A percentile compares a stretch with the other conserved stretches of the same genome.
Evolutionary conservation across 1,284 basidiomycete species (phyloP).

Genomic region (Malassezia yamatoensis): DNA sequence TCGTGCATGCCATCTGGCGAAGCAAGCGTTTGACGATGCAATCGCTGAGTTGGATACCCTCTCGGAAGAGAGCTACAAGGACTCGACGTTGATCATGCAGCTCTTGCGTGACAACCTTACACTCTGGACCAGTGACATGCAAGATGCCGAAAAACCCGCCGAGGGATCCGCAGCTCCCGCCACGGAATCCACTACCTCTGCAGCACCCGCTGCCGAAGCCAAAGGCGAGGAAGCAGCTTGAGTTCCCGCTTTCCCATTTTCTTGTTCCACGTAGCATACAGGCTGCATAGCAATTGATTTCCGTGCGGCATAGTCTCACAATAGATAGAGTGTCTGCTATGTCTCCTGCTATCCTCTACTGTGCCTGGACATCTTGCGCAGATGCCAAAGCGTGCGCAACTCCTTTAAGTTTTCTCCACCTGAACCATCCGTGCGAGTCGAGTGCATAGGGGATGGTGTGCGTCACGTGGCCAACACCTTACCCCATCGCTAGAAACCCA

Average conservation of each 20-base stretch:
- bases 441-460: too few relatives aligned
- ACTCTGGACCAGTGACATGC: slow-evolving; percentile 89
- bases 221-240: slow-evolving; percentile 47
- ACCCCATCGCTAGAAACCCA: not conserved
- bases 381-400: too few relatives aligned
- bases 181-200: slow-evolving; percentile 22
- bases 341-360: too few relatives aligned
- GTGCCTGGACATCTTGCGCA: too few relatives aligned
- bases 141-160: slow-evolving; percentile 49
- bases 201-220: slow-evolving; percentile 36
- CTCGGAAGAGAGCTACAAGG: slow-evolving; percentile 98
- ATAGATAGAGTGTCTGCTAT: too few relatives aligned
- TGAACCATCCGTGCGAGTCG: too few relatives aligned
- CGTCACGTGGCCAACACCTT: not conserved
- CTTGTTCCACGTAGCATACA: slow-evolving; percentile 4
- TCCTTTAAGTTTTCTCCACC: too few relatives aligned
- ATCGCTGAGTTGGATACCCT: slow-evolving; percentile 99
- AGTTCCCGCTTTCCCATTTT: slow-evolving; percentile 5
- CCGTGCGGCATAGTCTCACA: not conserved
- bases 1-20: slow-evolving; percentile 97
- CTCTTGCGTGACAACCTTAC: slow-evolving; percentile 96
- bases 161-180: slow-evolving; percentile 36
- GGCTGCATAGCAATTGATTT: not conserved
- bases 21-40: slow-evolving; percentile 98
- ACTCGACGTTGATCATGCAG: slow-evolving; percentile 89